These are phyloP conservation scores for Fusarium phyllophilum DNA, from an alignment of 2,329 filamentous ascomycete genomes.

Conservation along the genomic window DNA sequence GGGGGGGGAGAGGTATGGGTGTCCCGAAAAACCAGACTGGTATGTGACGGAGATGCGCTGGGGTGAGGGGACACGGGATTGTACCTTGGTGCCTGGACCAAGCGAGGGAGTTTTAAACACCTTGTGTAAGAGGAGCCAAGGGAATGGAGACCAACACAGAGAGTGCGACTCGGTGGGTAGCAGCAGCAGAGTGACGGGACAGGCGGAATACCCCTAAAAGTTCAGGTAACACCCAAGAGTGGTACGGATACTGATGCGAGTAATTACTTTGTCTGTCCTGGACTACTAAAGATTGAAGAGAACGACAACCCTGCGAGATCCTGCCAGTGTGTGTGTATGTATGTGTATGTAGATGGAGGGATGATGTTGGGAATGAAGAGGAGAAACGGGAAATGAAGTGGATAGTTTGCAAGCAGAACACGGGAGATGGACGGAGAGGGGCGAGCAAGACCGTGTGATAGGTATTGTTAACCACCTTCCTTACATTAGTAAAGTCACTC, in stretches of 20 bases:
- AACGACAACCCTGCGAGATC: constrained; percentile 9
- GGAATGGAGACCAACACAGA: constrained; percentile 15
- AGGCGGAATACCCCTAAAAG: constrained; percentile 16
- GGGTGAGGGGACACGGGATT: constrained; percentile 24
- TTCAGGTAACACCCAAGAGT: constrained; percentile 2
- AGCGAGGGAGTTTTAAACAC: constrained; percentile 30
- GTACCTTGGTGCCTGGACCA: constrained; percentile 32
- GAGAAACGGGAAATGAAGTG: constrained; percentile 29
- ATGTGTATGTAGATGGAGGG: constrained; percentile 8
- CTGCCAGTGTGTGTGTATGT: constrained; percentile 16
- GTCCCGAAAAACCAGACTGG: constrained; percentile 27
- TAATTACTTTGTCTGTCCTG: constrained; percentile 3
- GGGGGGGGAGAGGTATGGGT: constrained; percentile 27
- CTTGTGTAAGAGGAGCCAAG: constrained; percentile 23
- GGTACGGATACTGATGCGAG: constrained; percentile 1
- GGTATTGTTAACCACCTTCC: background rate
- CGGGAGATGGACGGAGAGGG: background rate
- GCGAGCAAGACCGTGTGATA: background rate
- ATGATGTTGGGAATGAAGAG: constrained; percentile 31
- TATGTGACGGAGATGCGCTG: constrained; percentile 32
- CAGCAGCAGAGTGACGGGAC: constrained; percentile 16
- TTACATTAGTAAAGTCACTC: background rate
- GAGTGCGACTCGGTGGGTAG: constrained; percentile 9
- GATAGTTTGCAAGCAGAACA: constrained; percentile 13
- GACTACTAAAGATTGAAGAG: background rate